phyloP scores from a whole-genome alignment of 768 basidiomycete species.

The Podaxis rugospora region DNA sequence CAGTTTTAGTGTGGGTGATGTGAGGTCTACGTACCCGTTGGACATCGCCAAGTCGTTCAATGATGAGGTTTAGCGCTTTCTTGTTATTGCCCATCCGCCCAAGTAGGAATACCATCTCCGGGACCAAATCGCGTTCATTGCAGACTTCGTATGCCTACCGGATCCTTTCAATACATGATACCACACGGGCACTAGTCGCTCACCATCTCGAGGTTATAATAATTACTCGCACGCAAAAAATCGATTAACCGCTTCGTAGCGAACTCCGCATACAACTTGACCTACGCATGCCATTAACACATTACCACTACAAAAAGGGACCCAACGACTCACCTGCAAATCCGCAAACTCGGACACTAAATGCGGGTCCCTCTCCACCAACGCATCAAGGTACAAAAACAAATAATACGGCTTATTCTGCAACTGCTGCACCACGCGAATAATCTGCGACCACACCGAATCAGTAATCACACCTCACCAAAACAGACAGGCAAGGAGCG shows the following conservation, averaged over 20 bases:
- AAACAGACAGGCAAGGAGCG: background rate
- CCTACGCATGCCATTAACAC: conserved; percentile 34
- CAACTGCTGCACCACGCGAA: conserved; percentile 85
- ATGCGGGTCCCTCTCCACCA: conserved; percentile 84
- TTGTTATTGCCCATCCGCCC: conserved; percentile 99
- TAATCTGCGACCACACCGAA: conserved; percentile 46
- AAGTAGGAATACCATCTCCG: conserved; percentile 96
- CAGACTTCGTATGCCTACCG: conserved; percentile 82
- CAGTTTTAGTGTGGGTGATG: no score
- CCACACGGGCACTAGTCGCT: background rate
- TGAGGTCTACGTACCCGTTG: conserved; percentile 35
- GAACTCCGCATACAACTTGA: conserved; percentile 90
- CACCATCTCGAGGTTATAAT: conserved; percentile 86
- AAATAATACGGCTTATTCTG: conserved; percentile 72
- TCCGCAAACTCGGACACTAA: conserved; percentile 81
- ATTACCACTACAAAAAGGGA: background rate
- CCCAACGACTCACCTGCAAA: conserved; percentile 51
- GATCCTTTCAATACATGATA: background rate
- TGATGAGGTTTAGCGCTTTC: conserved; percentile 89
- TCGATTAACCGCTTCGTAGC: conserved; percentile 78
- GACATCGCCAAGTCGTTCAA: conserved; percentile 91
- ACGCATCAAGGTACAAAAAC: conserved; percentile 88
- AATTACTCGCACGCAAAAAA: conserved; percentile 86
- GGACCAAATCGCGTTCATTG: conserved; percentile 79
- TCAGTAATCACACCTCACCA: background rate